A percentile compares a stretch with the other conserved stretches of the same genome.
Conservation (phyloP, 169 alveolate species). For the Babesia gibsoni region DNA sequence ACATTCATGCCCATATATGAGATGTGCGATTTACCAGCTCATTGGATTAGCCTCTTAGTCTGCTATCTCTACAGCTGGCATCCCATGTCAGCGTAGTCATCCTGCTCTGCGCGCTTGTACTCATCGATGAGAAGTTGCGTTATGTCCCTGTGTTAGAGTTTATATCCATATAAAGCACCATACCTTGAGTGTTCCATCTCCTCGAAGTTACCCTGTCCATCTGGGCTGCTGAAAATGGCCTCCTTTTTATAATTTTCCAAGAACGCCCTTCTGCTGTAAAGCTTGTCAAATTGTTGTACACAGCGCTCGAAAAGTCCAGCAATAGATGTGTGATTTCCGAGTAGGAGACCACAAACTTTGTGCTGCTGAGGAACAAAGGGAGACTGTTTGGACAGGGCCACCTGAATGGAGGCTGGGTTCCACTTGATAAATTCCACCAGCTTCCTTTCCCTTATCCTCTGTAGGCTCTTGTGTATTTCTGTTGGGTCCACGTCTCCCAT, state of each 20-base stretch:
- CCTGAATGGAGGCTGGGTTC: constrained; percentile 99
- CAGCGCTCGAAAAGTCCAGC: constrained; percentile 85
- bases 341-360: constrained; percentile 97
- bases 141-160: constrained; percentile 79
- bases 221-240: constrained; percentile 79
- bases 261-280: constrained; percentile 95
- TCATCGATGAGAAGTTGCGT: constrained; percentile 92
- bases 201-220: constrained; percentile 86
- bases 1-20: no score
- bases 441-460: constrained; percentile 71
- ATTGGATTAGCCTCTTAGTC: no score
- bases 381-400: constrained; percentile 94
- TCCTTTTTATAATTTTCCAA: constrained; percentile 90
- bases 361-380: constrained; percentile 93
- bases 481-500: constrained; percentile 72
- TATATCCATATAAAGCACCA: background rate
- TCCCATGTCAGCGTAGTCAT: constrained; percentile 86
- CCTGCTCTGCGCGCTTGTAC: constrained; percentile 95
- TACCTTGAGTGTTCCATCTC: constrained; percentile 88
- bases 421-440: constrained; percentile 90
- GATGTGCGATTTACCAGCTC: no score
- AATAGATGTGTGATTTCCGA: constrained; percentile 99
- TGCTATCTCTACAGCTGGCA: constrained; percentile 41
- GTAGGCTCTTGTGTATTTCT: constrained; percentile 65
- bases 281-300: constrained; percentile 89